A percentile compares a stretch with the other conserved stretches of the same genome.
phyloP scores from a whole-genome alignment of 2,329 filamentous ascomycete genomes.

The Colletotrichum cereale region DNA sequence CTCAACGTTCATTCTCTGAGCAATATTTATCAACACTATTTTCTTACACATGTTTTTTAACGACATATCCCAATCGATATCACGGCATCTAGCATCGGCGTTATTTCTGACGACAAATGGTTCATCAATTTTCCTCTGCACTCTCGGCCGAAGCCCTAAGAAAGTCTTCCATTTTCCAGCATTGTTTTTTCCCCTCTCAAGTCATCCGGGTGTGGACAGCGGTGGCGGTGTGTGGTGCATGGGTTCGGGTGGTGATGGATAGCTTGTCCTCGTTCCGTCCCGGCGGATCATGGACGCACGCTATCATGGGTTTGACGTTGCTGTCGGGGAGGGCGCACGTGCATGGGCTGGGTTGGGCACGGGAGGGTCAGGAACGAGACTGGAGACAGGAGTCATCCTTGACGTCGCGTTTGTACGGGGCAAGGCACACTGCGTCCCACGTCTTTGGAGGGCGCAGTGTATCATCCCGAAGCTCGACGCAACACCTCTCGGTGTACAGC shows the following conservation, averaged over 20 bases:
- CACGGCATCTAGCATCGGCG: constrained; percentile 42
- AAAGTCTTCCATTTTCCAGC: not conserved
- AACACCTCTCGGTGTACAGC: constrained; percentile 18
- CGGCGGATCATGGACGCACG: constrained; percentile 3
- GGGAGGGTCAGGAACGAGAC: not conserved
- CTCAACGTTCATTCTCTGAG: constrained; percentile 33
- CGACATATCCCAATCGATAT: constrained; percentile 29
- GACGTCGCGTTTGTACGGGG: not conserved
- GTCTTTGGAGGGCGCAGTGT: constrained; percentile 18
- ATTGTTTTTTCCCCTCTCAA: constrained; percentile 14
- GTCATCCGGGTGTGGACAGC: constrained; percentile 10
- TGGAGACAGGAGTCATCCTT: constrained; percentile 28
- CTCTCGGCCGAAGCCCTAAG: not conserved
- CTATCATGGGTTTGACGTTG: constrained; percentile 11
- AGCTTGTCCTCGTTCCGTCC: constrained; percentile 27
- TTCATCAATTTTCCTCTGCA: constrained; percentile 13
- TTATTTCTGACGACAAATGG: constrained; percentile 33
- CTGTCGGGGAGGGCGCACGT: not conserved
- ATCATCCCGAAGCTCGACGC: constrained; percentile 36
- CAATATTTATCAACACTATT: constrained; percentile 19
- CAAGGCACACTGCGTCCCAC: not conserved
- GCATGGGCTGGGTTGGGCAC: not conserved
- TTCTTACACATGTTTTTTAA: constrained; percentile 36
- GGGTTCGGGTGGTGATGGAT: not conserved
- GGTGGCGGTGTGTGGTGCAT: not conserved